A percentile compares a stretch with the other conserved stretches of the same genome.
phyloP scores from a whole-genome alignment of 2,329 filamentous ascomycete species.

The Aureobasidium subglaciale region DNA sequence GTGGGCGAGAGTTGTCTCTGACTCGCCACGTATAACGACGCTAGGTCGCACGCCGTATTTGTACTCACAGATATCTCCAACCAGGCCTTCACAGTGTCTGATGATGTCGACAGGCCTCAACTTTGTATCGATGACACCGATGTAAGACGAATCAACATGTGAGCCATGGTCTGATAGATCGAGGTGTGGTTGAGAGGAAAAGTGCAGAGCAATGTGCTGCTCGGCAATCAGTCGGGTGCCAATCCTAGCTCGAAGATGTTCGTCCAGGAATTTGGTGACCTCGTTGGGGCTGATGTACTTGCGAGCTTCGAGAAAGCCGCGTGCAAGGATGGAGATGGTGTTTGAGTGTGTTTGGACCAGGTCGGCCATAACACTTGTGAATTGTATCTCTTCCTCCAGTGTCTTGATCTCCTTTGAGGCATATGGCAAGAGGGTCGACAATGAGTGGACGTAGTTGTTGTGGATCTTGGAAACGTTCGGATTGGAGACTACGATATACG shows the following conservation, averaged over 20 bases:
- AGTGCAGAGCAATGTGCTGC: conserved; percentile 89
- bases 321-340: conserved; percentile 86
- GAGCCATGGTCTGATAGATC: conserved; percentile 42
- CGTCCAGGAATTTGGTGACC: conserved; percentile 87
- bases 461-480: conserved; percentile 91
- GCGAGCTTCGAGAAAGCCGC: conserved; percentile 86
- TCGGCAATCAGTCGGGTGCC: conserved; percentile 91
- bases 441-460: conserved; percentile 88
- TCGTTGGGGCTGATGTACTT: conserved; percentile 78
- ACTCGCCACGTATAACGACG: conserved; percentile 75
- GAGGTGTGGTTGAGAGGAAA: conserved; percentile 64
- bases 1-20: conserved; percentile 82
- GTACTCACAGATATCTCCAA: conserved; percentile 92
- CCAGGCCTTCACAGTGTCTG: conserved; percentile 77
- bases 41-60: conserved; percentile 85
- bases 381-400: conserved; percentile 79
- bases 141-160: conserved; percentile 53
- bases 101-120: conserved; percentile 76
- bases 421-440: conserved; percentile 85
- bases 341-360: conserved; percentile 92
- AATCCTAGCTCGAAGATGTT: conserved; percentile 87
- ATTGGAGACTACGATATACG: conserved; percentile 98
- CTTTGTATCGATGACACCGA: conserved; percentile 90
- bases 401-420: conserved; percentile 64
- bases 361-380: conserved; percentile 88